Conservation (phyloP, 2,329 filamentous ascomycete genomes). For the Aspergillus carbonarius region DNA sequence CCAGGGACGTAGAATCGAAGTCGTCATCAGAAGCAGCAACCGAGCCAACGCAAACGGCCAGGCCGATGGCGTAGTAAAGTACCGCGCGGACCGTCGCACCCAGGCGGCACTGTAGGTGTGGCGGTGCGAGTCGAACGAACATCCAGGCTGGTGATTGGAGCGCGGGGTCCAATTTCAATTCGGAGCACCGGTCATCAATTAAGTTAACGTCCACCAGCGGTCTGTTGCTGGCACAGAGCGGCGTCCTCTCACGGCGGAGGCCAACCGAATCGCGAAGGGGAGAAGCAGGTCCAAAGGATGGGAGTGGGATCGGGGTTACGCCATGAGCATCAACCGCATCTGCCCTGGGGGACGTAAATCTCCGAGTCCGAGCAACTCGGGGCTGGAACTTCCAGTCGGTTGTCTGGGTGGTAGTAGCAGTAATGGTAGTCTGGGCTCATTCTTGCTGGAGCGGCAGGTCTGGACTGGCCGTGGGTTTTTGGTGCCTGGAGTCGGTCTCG, state of each 20-base stretch:
- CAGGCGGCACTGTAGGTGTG: slow-evolving; percentile 70
- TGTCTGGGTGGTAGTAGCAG: not conserved
- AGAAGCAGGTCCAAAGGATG: not conserved
- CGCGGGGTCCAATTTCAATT: not conserved
- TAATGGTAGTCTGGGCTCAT: not conserved
- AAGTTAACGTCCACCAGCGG: no score
- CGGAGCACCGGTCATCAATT: not conserved
- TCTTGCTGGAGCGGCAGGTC: not conserved
- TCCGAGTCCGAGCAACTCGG: not conserved
- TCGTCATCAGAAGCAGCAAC: slow-evolving; percentile 63
- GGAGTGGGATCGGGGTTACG: not conserved
- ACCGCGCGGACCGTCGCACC: slow-evolving; percentile 63
- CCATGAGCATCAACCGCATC: not conserved
- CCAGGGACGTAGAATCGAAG: slow-evolving; percentile 50
- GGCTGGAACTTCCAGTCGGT: not conserved
- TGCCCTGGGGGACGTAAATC: not conserved
- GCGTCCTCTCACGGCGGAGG: slow-evolving; percentile 13
- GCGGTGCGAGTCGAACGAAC: slow-evolving; percentile 54
- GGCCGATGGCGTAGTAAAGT: slow-evolving; percentile 60
- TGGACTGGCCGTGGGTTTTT: not conserved
- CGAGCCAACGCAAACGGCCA: slow-evolving; percentile 55
- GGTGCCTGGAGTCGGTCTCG: not conserved
- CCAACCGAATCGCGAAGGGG: slow-evolving; percentile 13
- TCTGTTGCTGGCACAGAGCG: not conserved
- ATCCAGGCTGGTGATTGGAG: slow-evolving; percentile 6